Percentiles rank a stretch among this genome's conserved stretches.
These are phyloP conservation scores for Neoarthrinium moseri DNA, from an alignment of 2,329 filamentous ascomycete genomes.

Conservation along the genomic window DNA sequence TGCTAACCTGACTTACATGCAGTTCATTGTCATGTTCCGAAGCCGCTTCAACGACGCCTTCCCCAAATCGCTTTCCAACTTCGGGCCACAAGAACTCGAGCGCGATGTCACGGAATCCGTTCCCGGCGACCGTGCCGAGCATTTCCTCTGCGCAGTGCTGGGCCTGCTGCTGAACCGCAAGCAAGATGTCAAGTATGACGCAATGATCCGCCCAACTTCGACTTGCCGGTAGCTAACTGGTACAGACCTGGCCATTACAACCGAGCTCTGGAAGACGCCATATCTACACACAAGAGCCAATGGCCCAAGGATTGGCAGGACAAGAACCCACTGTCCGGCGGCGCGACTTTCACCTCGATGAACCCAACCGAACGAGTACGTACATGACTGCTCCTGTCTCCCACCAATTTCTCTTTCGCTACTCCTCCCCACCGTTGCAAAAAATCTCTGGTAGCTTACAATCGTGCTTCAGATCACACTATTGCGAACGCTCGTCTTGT, in stretches of 20 bases:
- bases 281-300: constrained; percentile 80
- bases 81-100: constrained; percentile 95
- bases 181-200: constrained; percentile 92
- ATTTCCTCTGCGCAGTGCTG: constrained; percentile 84
- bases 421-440: not conserved
- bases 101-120: constrained; percentile 73
- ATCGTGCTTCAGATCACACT: constrained; percentile 65
- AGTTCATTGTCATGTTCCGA: constrained; percentile 99
- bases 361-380: constrained; percentile 75
- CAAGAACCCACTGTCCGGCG: constrained; percentile 79
- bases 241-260: constrained; percentile 85
- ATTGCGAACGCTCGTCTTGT: constrained; percentile 79
- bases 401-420: not conserved
- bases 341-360: constrained; percentile 80
- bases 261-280: constrained; percentile 89
- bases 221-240: constrained; percentile 16
- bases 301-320: constrained; percentile 85
- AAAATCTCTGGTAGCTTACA: constrained; percentile 14
- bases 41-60: constrained; percentile 90
- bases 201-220: constrained; percentile 14
- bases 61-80: constrained; percentile 80
- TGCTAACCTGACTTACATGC: constrained; percentile 30
- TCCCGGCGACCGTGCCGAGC: constrained; percentile 83
- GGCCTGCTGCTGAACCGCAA: constrained; percentile 92
- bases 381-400: constrained; percentile 7